Percentiles rank a stretch among this genome's conserved stretches.
Conservation (phyloP, 352 stramenopile species). For the Pythium coloratum region DNA sequence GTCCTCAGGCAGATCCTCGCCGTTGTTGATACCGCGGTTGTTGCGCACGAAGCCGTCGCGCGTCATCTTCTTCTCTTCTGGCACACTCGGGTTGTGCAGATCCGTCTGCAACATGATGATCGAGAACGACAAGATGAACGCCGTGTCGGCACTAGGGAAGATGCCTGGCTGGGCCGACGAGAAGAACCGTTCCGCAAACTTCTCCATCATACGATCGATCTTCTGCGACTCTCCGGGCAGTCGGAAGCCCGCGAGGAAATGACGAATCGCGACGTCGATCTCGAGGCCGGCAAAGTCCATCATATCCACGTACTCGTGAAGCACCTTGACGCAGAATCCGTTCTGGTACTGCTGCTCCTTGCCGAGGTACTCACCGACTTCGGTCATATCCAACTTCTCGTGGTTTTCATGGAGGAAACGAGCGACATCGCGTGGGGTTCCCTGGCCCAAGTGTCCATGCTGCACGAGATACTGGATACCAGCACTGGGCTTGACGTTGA, state of each 20-base stretch:
- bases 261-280: slow-evolving; percentile 98
- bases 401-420: slow-evolving; percentile 93
- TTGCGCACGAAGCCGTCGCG: slow-evolving; percentile 96
- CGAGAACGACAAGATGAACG: slow-evolving; percentile 98
- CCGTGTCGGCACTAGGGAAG: slow-evolving; percentile 96
- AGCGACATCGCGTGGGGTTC: slow-evolving; percentile 92
- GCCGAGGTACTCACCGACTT: slow-evolving; percentile 97
- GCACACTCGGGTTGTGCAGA: slow-evolving; percentile 99
- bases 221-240: slow-evolving; percentile 99
- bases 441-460: slow-evolving; percentile 90
- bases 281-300: slow-evolving; percentile 94
- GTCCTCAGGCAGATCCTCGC: slow-evolving; percentile 92
- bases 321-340: slow-evolving; percentile 90
- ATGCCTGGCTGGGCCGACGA: slow-evolving; percentile 74
- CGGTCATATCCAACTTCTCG: slow-evolving; percentile 95
- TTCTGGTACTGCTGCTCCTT: slow-evolving; percentile 96
- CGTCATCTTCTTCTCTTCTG: slow-evolving; percentile 97
- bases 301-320: slow-evolving; percentile 96
- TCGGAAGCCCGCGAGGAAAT: slow-evolving; percentile 97
- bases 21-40: slow-evolving; percentile 97
- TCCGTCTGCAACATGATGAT: slow-evolving; percentile 92
- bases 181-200: slow-evolving; percentile 95
- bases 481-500: slow-evolving; percentile 95
- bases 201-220: slow-evolving; percentile 99
- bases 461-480: slow-evolving; percentile 92